Evolutionary conservation across 345 rosid species (phyloP), one percentile per base, ranked within the genome.

Genomic region (Gossypium turneri): DNA sequence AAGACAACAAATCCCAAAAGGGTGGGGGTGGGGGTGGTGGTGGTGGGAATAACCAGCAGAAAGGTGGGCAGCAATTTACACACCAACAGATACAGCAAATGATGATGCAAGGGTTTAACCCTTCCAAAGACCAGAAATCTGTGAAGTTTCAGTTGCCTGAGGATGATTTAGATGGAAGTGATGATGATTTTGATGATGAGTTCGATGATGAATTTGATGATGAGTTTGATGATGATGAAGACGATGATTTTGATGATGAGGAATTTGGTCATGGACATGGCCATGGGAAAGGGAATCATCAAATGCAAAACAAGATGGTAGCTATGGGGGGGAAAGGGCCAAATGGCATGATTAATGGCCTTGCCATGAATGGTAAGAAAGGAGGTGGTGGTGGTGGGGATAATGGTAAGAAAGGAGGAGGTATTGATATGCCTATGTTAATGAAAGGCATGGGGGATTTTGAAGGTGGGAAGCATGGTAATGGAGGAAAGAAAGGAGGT

Each of bases 131-230:
- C 9, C 85, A 90, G 72, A 95, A 92, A 79, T 70, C 91, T 13
- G 97, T 87, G 15, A 89, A 86, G 83, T 95, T 91, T 71, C 83
- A 82, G 9, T 66, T 87, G 75, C 87, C 85, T 12, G 83, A 85
- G 15, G 90, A 83, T 62, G 90, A 88, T 63, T 85, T 81, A 43
- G 91, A 83, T 73, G 87, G 80, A 0, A 75, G 77, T 51, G 91
- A 81, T 29, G 81, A 82, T 27, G 89, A 84, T 6, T 76, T 68
- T 13, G 82, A 82, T 51, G 81, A 82, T 53, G 80, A 83, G 0
- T 70, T 48, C 22, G 78, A 76, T 25, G 86, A 86, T 73, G 86
- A 82, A 0, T 75, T 78, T 29, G 91, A 80, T 27, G 90, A 84
- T 13, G 90, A 84, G 0, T 77, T 72, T 4, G 83, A 79, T 50